Evolutionary conservation across 768 basidiomycete species (phyloP), one percentile per base, ranked within the genome.

Genomic region (Bullera alba): DNA sequence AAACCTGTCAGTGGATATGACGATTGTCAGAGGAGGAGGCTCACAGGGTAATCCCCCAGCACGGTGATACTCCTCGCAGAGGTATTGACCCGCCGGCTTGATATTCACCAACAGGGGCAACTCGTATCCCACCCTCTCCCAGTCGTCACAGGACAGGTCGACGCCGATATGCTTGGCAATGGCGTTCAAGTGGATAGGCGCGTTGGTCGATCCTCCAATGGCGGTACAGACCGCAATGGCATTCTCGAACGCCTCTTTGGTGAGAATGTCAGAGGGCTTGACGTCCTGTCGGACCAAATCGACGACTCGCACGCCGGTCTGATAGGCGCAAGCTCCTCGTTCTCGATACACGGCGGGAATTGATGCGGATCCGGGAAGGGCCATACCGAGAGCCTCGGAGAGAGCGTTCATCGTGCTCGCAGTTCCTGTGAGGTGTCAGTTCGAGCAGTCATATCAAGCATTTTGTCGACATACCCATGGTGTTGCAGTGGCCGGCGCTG

Each of bases 281-380:
- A 72, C 49, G 47, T 72, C 65, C 46, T 72, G 43, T 23, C 57
- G 44, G 37, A 72, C 69, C 16, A 72, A 51, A n/a, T 70, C 63
- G 46, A 70, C 69, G 50, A 70, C 65, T 4, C 67, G 53, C 1
- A 47, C 49, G 12, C 69, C 70, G 32, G 70, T 72, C 34, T 61
- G 45, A 35, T 72, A 72, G 21, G 63, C 70, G 42, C 66, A 66
- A 28, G 69, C 68, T 22, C 64, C 68, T 32, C 70, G 56, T 50
- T 70, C 70, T 16, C 69, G 67, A 49, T 72, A 72, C 5, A 60
- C 60, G 4, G 70, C 70, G 5, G 70, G 70, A 46, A 70, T 72
- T 37, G 64, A 67, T 7, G 69, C 50, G 16, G 50, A 54, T 12
- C 69, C 69, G 5, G 70, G 70, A 5, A 72, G 53, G 19, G 70